Evolutionary conservation across 2,329 filamentous ascomycete genomes (phyloP).

Genomic region (Thielaviopsis populi): DNA sequence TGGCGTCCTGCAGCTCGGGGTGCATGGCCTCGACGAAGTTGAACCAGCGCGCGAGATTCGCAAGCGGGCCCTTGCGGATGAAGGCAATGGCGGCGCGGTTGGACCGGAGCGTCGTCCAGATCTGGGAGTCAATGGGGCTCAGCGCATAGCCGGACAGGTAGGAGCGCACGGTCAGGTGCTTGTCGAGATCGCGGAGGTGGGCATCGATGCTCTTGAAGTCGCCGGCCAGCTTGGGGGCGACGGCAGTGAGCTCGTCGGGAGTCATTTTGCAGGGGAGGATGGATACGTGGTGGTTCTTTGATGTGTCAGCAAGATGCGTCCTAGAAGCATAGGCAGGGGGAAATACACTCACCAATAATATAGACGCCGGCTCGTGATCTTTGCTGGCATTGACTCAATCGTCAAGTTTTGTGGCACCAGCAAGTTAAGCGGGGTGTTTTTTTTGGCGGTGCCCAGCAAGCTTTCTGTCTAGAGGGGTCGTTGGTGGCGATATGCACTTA

Average conservation of each 20-base stretch:
- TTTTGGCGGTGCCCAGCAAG: not conserved
- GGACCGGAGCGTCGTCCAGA: slow-evolving; percentile 69
- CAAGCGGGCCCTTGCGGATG: slow-evolving; percentile 60
- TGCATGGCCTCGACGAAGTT: slow-evolving; percentile 68
- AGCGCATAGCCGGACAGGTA: slow-evolving; percentile 72
- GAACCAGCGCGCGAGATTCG: slow-evolving; percentile 77
- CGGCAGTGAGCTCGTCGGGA: slow-evolving; percentile 37
- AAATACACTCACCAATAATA: not conserved
- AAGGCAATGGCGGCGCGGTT: slow-evolving; percentile 75
- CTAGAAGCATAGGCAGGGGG: not conserved
- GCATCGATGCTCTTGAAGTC: slow-evolving; percentile 77
- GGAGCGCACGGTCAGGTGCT: slow-evolving; percentile 72
- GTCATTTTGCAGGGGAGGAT: slow-evolving; percentile 33
- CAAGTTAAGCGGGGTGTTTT: slow-evolving; percentile 6
- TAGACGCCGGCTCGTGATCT: not conserved
- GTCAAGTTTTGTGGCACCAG: slow-evolving; percentile 12
- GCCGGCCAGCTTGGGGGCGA: slow-evolving; percentile 36
- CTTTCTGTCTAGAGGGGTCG: not conserved
- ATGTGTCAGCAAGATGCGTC: not conserved
- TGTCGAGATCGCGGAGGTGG: slow-evolving; percentile 62
- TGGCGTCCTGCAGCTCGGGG: slow-evolving; percentile 56
- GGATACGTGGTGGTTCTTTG: not conserved
- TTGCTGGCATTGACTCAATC: slow-evolving; percentile 11
- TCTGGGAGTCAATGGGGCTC: slow-evolving; percentile 60
- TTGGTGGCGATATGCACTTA: slow-evolving; percentile 2